Percentiles rank a stretch among this genome's conserved stretches.
Evolutionary conservation across 2,329 filamentous ascomycete genomes (phyloP).

Genomic region (Ophiostoma perfectum): DNA sequence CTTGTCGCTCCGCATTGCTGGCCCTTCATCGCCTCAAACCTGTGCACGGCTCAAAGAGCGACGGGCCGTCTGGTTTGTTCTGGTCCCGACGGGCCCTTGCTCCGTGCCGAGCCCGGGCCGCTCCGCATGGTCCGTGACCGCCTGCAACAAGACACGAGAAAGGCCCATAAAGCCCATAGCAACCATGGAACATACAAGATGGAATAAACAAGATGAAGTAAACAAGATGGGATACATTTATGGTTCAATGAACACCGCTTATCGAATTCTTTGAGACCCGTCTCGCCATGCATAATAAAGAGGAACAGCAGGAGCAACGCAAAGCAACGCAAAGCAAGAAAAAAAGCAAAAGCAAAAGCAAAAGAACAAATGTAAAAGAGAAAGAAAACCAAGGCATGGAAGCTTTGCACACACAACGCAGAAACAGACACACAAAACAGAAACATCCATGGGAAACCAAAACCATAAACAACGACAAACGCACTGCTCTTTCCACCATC

Average conservation of each 20-base stretch:
- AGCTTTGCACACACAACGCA: background rate
- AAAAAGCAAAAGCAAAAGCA: background rate
- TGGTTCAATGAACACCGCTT: background rate
- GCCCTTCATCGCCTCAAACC: too few relatives aligned
- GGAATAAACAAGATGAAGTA: too few relatives aligned
- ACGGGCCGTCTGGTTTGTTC: too few relatives aligned
- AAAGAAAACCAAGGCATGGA: background rate
- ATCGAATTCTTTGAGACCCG: background rate
- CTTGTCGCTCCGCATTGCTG: too few relatives aligned
- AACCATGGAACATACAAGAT: too few relatives aligned
- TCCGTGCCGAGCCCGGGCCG: too few relatives aligned
- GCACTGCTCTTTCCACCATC: background rate
- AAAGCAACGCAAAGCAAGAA: slow-evolving; percentile 7
- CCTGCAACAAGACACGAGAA: too few relatives aligned
- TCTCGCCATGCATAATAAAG: background rate
- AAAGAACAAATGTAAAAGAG: background rate
- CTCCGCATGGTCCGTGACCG: too few relatives aligned
- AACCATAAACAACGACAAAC: background rate
- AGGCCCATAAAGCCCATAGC: too few relatives aligned
- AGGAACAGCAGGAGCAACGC: background rate
- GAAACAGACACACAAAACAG: background rate
- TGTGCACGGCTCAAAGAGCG: too few relatives aligned
- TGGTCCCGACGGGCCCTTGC: too few relatives aligned
- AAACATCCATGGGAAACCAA: background rate
- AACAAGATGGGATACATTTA: background rate